Evolutionary conservation across 345 rosid genomes (phyloP).

Genomic region (Kandelia obovata): DNA sequence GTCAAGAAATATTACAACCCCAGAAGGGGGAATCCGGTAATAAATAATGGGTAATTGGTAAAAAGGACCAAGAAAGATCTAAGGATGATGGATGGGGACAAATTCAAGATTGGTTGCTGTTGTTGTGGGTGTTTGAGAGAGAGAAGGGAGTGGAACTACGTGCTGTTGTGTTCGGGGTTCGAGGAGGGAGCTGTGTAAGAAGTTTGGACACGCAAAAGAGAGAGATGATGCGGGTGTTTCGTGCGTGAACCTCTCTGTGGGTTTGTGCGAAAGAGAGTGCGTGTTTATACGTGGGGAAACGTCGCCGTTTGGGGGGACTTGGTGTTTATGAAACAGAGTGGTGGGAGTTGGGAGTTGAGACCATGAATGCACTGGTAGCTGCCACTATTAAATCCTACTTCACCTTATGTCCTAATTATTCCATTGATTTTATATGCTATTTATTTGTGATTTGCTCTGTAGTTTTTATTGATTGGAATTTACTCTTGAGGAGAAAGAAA

Average conservation of each 20-base stretch:
- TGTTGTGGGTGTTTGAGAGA: slow-evolving; percentile 7
- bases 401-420: no score
- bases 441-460: no score
- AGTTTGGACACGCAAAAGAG: not conserved
- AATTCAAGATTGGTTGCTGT: not conserved
- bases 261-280: no score
- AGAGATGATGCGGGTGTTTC: slow-evolving; percentile 2
- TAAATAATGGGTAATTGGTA: slow-evolving; percentile 3
- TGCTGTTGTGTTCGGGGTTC: not conserved
- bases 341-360: no score
- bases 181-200: not conserved
- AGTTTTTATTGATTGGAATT: no score
- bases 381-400: no score
- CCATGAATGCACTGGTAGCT: no score
- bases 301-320: no score
- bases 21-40: not conserved
- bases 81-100: not conserved
- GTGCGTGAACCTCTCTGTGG: not conserved
- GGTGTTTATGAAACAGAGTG: no score
- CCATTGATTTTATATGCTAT: no score
- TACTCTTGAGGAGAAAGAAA: no score
- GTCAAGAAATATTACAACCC: slow-evolving; percentile 2
- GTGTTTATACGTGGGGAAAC: no score
- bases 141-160: not conserved
- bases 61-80: slow-evolving; percentile 9